Conservation (phyloP, 805 yeast species). For the Cyberlindnera euphorbiiphila region DNA sequence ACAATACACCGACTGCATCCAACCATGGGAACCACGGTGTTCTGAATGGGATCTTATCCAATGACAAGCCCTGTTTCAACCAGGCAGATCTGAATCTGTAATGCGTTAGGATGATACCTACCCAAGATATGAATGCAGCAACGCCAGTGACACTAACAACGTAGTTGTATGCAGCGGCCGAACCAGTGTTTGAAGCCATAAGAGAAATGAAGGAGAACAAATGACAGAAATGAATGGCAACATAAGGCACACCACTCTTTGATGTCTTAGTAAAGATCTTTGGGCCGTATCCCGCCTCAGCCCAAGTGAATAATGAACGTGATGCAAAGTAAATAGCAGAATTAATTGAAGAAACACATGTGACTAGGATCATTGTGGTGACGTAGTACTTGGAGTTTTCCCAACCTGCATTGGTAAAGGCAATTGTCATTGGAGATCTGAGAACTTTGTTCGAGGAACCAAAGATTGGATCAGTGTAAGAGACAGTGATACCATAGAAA, state of each 20-base stretch:
- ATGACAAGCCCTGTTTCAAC: constrained; percentile 52
- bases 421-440: constrained; percentile 68
- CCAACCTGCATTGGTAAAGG: constrained; percentile 66
- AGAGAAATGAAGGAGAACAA: constrained; percentile 55
- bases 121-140: constrained; percentile 72
- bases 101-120: constrained; percentile 57
- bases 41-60: constrained; percentile 67
- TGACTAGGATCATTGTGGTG: constrained; percentile 62
- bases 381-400: constrained; percentile 59
- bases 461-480: constrained; percentile 57
- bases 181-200: constrained; percentile 51
- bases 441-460: constrained; percentile 34
- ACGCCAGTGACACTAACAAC: constrained; percentile 68
- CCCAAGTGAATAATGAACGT: constrained; percentile 61
- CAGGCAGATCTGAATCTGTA: constrained; percentile 65
- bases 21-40: constrained; percentile 49
- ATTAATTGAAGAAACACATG: constrained; percentile 67
- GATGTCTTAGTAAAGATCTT: constrained; percentile 47
- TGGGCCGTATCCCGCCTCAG: constrained; percentile 60
- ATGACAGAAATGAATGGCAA: constrained; percentile 54
- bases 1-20: constrained; percentile 36
- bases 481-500: constrained; percentile 66
- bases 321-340: constrained; percentile 67
- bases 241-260: constrained; percentile 60
- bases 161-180: constrained; percentile 63